Evolutionary conservation across 352 stramenopile genomes (phyloP).

Genomic region (Blastocystis sp.): DNA sequence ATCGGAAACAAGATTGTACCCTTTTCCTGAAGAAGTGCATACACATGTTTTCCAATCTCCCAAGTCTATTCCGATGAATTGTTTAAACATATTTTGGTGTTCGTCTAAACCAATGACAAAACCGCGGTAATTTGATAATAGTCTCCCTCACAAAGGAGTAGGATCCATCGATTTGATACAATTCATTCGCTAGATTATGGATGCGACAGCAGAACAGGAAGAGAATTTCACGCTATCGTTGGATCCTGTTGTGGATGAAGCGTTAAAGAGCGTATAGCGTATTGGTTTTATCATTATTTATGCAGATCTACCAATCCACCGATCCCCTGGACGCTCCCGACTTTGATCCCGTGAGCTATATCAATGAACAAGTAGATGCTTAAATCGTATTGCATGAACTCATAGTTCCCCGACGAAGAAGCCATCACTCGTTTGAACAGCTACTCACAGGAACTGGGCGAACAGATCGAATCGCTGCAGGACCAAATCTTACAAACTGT

Average conservation of each 20-base stretch:
- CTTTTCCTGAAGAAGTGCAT: too few species aligned
- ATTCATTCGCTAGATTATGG: too few species aligned
- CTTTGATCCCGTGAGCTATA: constrained; percentile 48
- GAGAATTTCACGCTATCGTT: constrained; percentile 28
- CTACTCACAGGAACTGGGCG: constrained; percentile 7
- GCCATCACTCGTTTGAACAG: constrained; percentile 15
- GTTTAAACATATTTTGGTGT: too few species aligned
- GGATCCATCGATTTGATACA: too few species aligned
- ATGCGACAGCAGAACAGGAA: too few species aligned
- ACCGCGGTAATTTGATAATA: too few species aligned
- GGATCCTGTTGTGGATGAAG: constrained; percentile 33
- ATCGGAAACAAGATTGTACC: too few species aligned
- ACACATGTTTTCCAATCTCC: too few species aligned
- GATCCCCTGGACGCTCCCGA: constrained; percentile 39
- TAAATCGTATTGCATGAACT: neutral
- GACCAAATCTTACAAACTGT: constrained; percentile 45
- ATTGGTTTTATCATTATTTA: neutral
- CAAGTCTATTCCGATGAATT: too few species aligned
- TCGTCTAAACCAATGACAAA: too few species aligned
- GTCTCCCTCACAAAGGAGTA: too few species aligned
- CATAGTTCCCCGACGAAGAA: constrained; percentile 52
- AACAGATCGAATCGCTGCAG: neutral
- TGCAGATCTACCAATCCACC: neutral
- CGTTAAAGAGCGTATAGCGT: neutral
- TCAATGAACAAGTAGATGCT: constrained; percentile 36